Evolutionary conservation across 805 yeast species (phyloP).

Genomic region (Zygosaccharomyces siamensis): DNA sequence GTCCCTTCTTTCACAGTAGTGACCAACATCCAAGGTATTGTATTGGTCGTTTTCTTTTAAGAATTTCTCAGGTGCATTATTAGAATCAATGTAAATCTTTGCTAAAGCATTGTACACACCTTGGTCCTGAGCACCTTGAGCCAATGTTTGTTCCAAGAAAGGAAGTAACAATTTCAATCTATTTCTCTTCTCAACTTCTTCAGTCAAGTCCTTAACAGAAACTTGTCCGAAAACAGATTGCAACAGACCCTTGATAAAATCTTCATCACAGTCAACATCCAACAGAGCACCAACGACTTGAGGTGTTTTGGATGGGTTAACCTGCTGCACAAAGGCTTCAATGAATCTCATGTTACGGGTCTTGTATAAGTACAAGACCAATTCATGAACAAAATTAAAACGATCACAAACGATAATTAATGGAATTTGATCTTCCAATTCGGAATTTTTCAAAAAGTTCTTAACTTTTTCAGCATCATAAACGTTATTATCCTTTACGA

Average conservation of each 20-base stretch:
- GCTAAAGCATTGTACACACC: constrained; percentile 94
- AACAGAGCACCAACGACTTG: constrained; percentile 93
- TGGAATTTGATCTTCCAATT: constrained; percentile 92
- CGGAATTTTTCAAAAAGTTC: constrained; percentile 91
- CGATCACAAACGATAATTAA: constrained; percentile 95
- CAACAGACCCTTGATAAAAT: constrained; percentile 72
- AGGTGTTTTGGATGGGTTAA: constrained; percentile 92
- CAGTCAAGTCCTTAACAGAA: constrained; percentile 82
- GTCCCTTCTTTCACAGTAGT: constrained; percentile 97
- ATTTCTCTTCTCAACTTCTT: constrained; percentile 95
- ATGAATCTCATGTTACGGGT: constrained; percentile 93
- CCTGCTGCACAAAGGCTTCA: constrained; percentile 97
- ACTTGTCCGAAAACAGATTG: constrained; percentile 89
- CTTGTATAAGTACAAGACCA: constrained; percentile 88
- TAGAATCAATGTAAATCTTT: constrained; percentile 94
- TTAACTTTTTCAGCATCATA: constrained; percentile 97
- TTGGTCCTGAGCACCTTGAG: constrained; percentile 79
- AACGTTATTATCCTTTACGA: constrained; percentile 88
- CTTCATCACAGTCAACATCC: constrained; percentile 96
- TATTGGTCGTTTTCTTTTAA: constrained; percentile 84
- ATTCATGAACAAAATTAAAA: constrained; percentile 84
- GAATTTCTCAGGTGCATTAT: constrained; percentile 96
- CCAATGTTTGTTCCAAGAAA: constrained; percentile 82
- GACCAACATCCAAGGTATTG: constrained; percentile 94
- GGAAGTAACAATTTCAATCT: constrained; percentile 88